These are phyloP conservation scores for Rhodofomes roseus DNA, from an alignment of 1,284 basidiomycete species.

Conservation along the genomic window DNA sequence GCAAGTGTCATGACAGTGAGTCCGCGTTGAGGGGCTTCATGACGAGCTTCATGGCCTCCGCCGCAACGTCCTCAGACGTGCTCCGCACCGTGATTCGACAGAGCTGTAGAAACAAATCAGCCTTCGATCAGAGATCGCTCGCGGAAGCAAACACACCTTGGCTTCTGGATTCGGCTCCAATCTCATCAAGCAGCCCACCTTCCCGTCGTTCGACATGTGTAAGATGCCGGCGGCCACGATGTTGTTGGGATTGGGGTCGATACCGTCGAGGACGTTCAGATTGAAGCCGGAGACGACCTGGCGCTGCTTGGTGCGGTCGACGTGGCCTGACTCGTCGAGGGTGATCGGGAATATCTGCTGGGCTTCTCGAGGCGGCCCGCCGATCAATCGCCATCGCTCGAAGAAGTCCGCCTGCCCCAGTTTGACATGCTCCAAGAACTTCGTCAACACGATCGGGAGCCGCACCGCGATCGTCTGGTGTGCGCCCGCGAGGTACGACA, in stretches of 20 bases:
- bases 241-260: constrained; percentile 87
- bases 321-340: constrained; percentile 61
- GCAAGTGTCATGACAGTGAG: constrained; percentile 10
- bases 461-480: constrained; percentile 84
- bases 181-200: constrained; percentile 92
- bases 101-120: constrained; percentile 46
- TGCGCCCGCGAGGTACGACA: constrained; percentile 91
- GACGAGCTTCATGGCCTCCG: constrained; percentile 71
- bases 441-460: constrained; percentile 84
- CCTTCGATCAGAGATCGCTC: not conserved
- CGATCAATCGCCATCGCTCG: constrained; percentile 97
- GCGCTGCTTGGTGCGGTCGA: constrained; percentile 73
- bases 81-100: constrained; percentile 93
- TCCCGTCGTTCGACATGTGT: constrained; percentile 83
- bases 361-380: constrained; percentile 88
- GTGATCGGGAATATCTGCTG: constrained; percentile 85
- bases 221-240: constrained; percentile 91
- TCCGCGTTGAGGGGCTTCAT: constrained; percentile 46
- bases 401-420: constrained; percentile 88
- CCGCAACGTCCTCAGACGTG: constrained; percentile 90
- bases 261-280: constrained; percentile 73
- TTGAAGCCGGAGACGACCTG: constrained; percentile 77
- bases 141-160: constrained; percentile 57
- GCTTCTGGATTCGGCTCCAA: constrained; percentile 94
- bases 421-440: constrained; percentile 93